Base-by-base conservation (phyloP, 352 stramenopile genomes). In the Aphanomyces invadans region DNA sequence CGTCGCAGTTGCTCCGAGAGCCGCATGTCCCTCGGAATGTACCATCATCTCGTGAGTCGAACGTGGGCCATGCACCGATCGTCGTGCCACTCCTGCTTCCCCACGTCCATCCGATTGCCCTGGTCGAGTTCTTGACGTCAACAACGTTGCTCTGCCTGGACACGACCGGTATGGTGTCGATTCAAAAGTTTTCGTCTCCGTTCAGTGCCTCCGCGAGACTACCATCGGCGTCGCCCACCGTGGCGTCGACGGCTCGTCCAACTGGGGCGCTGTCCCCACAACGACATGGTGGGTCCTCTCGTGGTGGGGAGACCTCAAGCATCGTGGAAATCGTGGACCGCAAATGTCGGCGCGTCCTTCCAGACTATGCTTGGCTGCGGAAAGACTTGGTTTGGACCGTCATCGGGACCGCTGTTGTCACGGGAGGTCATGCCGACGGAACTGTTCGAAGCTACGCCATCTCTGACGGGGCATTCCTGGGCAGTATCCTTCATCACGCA, bases 1-100 rank as follows among this genome's bases (percentile, higher is more conserved):
- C 97, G 15, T 95, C 87, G 55, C 97, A 99, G 84, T 78, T 99
- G 29, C 89, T 99, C 64, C 87, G 81, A 10, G 83, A 93, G 25
- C 75, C 84, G 32, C 90, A 98, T 60, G 85, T 84, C 2, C 62
- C 73, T 7, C 83, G 88, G 25, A 62, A 74, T 12, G 46, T 60
- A n/a, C 39, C n/a, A n/a, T n/a, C n/a, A n/a, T n/a, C n/a, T n/a
- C n/a, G n/a, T n/a, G n/a, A n/a, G n/a, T n/a, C n/a, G n/a, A n/a
- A n/a, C n/a, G n/a, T n/a, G n/a, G n/a, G n/a, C n/a, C n/a, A n/a
- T n/a, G n/a, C n/a, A n/a, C n/a, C n/a, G n/a, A n/a, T n/a, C n/a
- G 33, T 56, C 1, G 23, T 39, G 51, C 55, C 65, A 11, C 28
- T 68, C 17, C 10, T 67, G 29, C 55, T 90, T 19, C 82, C 86